Conservation (phyloP, 108 stramenopile genomes). For the Skeletonema costatum region DNA sequence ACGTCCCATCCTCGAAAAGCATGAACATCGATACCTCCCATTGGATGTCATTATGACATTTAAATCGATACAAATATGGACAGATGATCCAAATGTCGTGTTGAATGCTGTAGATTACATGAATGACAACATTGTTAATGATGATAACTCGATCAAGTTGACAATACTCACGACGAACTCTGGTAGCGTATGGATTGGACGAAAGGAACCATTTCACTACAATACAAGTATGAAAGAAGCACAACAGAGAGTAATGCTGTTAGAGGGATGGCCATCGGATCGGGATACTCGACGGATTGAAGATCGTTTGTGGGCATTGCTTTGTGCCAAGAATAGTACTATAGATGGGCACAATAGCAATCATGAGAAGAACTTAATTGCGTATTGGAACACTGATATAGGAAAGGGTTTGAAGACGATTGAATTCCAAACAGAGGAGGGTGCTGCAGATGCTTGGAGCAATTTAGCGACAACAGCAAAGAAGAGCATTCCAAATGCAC, state of each 20-base stretch:
- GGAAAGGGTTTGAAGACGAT: constrained; percentile 17
- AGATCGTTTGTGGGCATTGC: constrained; percentile 9
- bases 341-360: background rate
- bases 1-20: constrained; percentile 21
- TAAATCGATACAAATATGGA: constrained; percentile 20
- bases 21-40: constrained; percentile 27
- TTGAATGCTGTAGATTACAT: constrained; percentile 11
- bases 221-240: constrained; percentile 15
- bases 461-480: constrained; percentile 6
- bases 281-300: constrained; percentile 16
- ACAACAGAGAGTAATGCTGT: constrained; percentile 11
- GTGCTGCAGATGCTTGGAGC: constrained; percentile 16
- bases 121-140: background rate
- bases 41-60: constrained; percentile 21
- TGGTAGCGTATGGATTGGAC: constrained; percentile 14
- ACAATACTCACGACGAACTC: background rate
- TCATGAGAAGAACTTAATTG: constrained; percentile 1
- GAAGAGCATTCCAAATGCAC: background rate
- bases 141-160: background rate
- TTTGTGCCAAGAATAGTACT: background rate
- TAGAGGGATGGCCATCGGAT: constrained; percentile 23
- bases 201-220: constrained; percentile 21
- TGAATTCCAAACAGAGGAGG: constrained; percentile 29
- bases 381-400: constrained; percentile 23
- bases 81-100: constrained; percentile 1